phyloP scores from a whole-genome alignment of 169 alveolate genomes.

The Cryptosporidium bovis region DNA sequence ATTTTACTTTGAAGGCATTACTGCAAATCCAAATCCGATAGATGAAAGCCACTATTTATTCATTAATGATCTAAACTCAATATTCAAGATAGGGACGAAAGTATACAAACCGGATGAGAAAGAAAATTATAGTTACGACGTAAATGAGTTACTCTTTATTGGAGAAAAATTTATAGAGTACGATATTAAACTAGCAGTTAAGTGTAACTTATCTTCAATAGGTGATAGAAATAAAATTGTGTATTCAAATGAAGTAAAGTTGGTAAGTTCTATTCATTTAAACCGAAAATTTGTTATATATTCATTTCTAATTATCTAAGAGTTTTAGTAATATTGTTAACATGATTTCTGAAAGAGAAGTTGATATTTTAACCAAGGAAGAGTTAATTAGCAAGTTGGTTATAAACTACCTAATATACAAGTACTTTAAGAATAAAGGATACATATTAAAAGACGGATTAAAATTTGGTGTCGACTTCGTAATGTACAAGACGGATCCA shows the following conservation, averaged over 20 bases:
- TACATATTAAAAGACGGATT: constrained; percentile 45
- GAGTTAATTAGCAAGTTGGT: background rate
- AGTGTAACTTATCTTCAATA: no score
- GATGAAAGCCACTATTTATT: constrained; percentile 3
- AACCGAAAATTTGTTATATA: background rate
- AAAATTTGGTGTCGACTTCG: constrained; percentile 52
- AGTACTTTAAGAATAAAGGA: constrained; percentile 15
- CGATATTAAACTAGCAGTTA: background rate
- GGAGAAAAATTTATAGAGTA: constrained; percentile 5
- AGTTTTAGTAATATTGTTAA: constrained; percentile 7
- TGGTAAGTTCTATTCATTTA: constrained; percentile 48
- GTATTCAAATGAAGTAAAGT: background rate
- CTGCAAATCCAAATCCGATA: constrained; percentile 3
- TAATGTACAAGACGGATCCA: constrained; percentile 14
- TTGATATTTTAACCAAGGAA: background rate
- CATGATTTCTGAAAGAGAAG: background rate
- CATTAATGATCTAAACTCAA: background rate
- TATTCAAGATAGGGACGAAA: constrained; percentile 1
- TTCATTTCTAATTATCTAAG: background rate
- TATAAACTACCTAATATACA: constrained; percentile 7
- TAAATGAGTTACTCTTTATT: constrained; percentile 30
- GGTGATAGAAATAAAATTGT: no score
- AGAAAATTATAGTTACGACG: background rate
- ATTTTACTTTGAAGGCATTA: background rate
- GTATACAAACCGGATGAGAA: background rate